Conservation (phyloP, 306 rosid species). For the Dryas octopetala region DNA sequence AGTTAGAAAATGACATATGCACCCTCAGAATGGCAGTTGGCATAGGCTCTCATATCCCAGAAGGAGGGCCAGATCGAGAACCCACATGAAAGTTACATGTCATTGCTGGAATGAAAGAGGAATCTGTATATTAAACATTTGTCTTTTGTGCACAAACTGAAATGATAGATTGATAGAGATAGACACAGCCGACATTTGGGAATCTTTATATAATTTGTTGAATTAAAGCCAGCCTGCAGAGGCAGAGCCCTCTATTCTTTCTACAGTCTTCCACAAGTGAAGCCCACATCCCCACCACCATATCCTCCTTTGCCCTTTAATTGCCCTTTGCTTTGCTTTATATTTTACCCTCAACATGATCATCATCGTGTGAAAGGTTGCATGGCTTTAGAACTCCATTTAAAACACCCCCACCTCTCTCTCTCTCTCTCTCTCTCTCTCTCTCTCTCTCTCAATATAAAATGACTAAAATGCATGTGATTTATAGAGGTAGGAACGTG, state of each 20-base stretch:
- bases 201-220: slow-evolving; percentile 44
- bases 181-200: slow-evolving; percentile 42
- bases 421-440: slow-evolving; percentile 23
- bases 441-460: slow-evolving; percentile 9
- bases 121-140: slow-evolving; percentile 43
- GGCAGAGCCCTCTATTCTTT: slow-evolving; percentile 25
- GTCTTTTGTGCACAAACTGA: slow-evolving; percentile 70
- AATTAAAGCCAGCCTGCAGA: slow-evolving; percentile 6
- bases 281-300: slow-evolving; percentile 14
- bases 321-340: slow-evolving; percentile 20
- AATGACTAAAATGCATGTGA: slow-evolving; percentile 29
- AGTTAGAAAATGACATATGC: slow-evolving; percentile 3
- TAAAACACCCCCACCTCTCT: slow-evolving; percentile 18
- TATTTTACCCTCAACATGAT: slow-evolving; percentile 25
- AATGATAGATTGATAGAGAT: slow-evolving; percentile 13
- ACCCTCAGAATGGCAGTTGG: slow-evolving; percentile 6
- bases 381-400: slow-evolving; percentile 67
- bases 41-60: slow-evolving; percentile 1
- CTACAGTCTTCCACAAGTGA: slow-evolving; percentile 33
- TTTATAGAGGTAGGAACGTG: slow-evolving; percentile 7
- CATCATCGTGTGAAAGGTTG: slow-evolving; percentile 75
- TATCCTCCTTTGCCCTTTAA: slow-evolving; percentile 18
- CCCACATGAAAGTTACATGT: slow-evolving; percentile 56
- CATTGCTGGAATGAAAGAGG: slow-evolving; percentile 26
- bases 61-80: slow-evolving; percentile 16